These are phyloP conservation scores for Parasitella parasitica DNA, from an alignment of 371 early-diverging fungal species.

Conservation along the genomic window DNA sequence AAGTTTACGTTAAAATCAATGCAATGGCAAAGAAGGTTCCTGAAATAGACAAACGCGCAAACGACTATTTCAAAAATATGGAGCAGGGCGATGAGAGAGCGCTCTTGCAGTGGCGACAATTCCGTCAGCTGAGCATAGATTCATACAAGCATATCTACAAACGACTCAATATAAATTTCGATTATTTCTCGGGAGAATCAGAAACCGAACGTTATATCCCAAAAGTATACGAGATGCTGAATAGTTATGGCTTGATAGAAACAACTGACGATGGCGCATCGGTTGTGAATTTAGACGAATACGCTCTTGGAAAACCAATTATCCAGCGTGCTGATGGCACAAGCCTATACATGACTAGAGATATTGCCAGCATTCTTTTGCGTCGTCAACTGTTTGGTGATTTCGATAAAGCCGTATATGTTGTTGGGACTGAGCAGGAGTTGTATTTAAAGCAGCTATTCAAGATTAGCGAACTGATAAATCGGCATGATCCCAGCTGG, in stretches of 20 bases:
- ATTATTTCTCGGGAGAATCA: conserved; percentile 96
- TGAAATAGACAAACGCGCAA: conserved; percentile 71
- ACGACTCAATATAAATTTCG: conserved; percentile 89
- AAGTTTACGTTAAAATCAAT: conserved; percentile 95
- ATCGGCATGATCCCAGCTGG: background rate
- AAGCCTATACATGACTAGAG: conserved; percentile 95
- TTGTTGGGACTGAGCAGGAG: conserved; percentile 91
- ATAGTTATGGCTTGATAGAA: conserved; percentile 51
- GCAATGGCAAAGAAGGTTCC: conserved; percentile 60
- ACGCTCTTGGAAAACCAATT: conserved; percentile 74
- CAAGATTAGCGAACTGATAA: conserved; percentile 71
- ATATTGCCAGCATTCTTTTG: conserved; percentile 90
- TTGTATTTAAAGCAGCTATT: conserved; percentile 93
- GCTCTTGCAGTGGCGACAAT: conserved; percentile 78
- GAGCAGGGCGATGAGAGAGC: conserved; percentile 84
- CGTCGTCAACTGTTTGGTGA: conserved; percentile 70
- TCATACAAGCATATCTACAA: conserved; percentile 88
- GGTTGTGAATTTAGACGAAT: conserved; percentile 67
- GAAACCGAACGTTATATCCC: conserved; percentile 76
- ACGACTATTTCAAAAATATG: conserved; percentile 92
- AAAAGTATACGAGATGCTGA: conserved; percentile 65
- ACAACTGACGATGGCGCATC: conserved; percentile 71
- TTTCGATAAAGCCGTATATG: conserved; percentile 90
- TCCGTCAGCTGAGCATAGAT: conserved; percentile 85
- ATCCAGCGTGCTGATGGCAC: conserved; percentile 91